Conservation (phyloP, 2,329 filamentous ascomycete genomes). For the Phaeophleospora eucalypticola region DNA sequence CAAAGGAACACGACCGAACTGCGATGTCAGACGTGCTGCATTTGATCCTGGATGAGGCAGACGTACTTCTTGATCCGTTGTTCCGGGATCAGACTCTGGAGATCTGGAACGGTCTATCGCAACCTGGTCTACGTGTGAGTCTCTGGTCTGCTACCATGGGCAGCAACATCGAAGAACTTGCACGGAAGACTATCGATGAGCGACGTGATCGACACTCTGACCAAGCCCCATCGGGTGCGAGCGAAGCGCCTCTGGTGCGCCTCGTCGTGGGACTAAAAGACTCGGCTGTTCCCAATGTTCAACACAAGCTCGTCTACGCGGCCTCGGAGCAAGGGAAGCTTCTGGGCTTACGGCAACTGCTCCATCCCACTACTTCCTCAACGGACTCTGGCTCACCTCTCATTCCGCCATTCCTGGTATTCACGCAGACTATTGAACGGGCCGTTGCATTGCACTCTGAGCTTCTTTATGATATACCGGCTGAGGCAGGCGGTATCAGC, state of each 20-base stretch:
- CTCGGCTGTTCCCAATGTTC: constrained; percentile 86
- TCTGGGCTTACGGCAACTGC: constrained; percentile 80
- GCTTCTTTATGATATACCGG: constrained; percentile 88
- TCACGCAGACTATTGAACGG: constrained; percentile 91
- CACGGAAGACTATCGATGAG: constrained; percentile 61
- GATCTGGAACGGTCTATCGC: constrained; percentile 76
- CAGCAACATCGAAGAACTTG: constrained; percentile 79
- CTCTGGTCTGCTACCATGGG: constrained; percentile 98
- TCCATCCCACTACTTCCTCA: constrained; percentile 66
- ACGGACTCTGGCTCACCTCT: constrained; percentile 54
- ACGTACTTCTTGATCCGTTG: constrained; percentile 85
- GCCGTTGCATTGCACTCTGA: constrained; percentile 84
- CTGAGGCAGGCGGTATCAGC: constrained; percentile 76
- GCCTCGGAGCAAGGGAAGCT: constrained; percentile 93
- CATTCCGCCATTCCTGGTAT: constrained; percentile 86
- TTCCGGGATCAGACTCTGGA: constrained; percentile 84
- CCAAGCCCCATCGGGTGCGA: neutral
- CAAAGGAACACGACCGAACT: constrained; percentile 31
- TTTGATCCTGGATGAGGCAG: constrained; percentile 86
- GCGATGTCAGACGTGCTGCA: constrained; percentile 58
- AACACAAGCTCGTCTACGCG: constrained; percentile 83
- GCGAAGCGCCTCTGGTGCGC: constrained; percentile 59
- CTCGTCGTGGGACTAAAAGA: constrained; percentile 96
- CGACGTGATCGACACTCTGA: constrained; percentile 35
- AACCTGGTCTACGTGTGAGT: constrained; percentile 65